phyloP scores from a whole-genome alignment of 192 early-diverging fungal genomes.

The Rhizophagus clarus region DNA sequence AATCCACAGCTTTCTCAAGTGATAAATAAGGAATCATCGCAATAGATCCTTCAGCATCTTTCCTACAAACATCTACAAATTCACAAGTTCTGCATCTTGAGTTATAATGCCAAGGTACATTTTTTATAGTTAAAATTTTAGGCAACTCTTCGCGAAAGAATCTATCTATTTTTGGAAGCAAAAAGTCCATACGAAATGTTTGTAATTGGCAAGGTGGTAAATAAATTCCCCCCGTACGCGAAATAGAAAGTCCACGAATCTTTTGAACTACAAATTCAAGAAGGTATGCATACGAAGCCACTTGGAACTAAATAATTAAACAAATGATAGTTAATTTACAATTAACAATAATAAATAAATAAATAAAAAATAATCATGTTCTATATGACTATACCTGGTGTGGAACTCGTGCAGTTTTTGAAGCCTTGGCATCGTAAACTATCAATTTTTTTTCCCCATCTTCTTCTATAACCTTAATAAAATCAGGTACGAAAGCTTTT shows the following conservation, averaged over 20 bases:
- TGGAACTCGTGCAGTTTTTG: constrained; percentile 30
- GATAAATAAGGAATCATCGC: constrained; percentile 35
- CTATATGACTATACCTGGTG: constrained; percentile 37
- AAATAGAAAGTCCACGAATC: constrained; percentile 27
- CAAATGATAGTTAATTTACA: no score
- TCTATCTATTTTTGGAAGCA: constrained; percentile 32
- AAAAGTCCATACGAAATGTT: constrained; percentile 39
- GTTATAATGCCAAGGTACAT: constrained; percentile 34
- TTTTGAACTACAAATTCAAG: constrained; percentile 17
- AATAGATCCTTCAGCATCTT: constrained; percentile 29
- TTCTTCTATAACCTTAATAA: constrained; percentile 27
- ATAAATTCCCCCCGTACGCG: constrained; percentile 32
- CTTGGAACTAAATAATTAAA: constrained; percentile 33
- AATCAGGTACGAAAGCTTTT: constrained; percentile 34
- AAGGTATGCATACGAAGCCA: constrained; percentile 34
- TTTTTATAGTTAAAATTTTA: neutral
- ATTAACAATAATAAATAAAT: neutral
- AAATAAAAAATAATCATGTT: neutral
- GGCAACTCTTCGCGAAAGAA: constrained; percentile 32
- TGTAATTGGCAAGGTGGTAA: constrained; percentile 20
- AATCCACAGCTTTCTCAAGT: constrained; percentile 21
- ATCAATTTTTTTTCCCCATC: constrained; percentile 7
- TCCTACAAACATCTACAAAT: constrained; percentile 35
- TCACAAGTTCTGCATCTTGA: constrained; percentile 31
- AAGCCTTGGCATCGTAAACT: constrained; percentile 37